Base-by-base conservation (phyloP, 1,284 basidiomycete species). In the Bjerkandera adusta region DNA sequence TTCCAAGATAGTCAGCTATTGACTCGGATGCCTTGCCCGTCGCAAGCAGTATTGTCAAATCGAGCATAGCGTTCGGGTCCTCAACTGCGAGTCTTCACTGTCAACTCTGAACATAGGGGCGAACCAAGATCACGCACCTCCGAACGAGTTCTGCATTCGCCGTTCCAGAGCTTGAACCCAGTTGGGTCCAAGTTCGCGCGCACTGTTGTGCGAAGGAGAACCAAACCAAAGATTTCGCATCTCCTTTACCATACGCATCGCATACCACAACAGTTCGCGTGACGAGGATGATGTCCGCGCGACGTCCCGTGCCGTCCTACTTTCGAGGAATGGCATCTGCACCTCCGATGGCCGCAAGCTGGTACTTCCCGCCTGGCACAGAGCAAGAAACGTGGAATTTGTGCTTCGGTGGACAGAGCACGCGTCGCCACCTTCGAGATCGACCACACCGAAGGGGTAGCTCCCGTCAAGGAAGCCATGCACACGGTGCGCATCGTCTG, bases 401-500 rank as follows among this genome's bases (percentile, higher is more conserved):
- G n/a, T n/a, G n/a, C n/a, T n/a, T n/a, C n/a, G n/a, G n/a, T n/a
- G n/a, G n/a, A 75, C 68, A 32, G 66, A 58, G 21, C 66, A 62
- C 27, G 65, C 61, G 42, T 54, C 54, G 32, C 69, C n/a, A n/a
- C n/a, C n/a, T n/a, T n/a, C 72, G 30, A 78, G 52, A 32, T 56
- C 59, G 34, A 86, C 63, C 27, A 75, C 69, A 29, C 92, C 92
- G 26, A 95, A 72, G 36, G 85, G 78, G 65, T 88, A 92, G 49
- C 79, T 79, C 20, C 92, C 92, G 58, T 94, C 90, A 39, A 93
- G 68, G 63, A 81, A 90, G 54, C 68, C 75, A 59, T 83, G 75
- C 38, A 88, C 60, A 49, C 63, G 61, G 5, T 88, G 85, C 18
- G 63, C 51, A 44, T 73, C 68, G 58, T 89, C 85, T 15, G 79